Base-by-base conservation (phyloP, 73 alveolate species). In the Diophrys appendiculata region DNA sequence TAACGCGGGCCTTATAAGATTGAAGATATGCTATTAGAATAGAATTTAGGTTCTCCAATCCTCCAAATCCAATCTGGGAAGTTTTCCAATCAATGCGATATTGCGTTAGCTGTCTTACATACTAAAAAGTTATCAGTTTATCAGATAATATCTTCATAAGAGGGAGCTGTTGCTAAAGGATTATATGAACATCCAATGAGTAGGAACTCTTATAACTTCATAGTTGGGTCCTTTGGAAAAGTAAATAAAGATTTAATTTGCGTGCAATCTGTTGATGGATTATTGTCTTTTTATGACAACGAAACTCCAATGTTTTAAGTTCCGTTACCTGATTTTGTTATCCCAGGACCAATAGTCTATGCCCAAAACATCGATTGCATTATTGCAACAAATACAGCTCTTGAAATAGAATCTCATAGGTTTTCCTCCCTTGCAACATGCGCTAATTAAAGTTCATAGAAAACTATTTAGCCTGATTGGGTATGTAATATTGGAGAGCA, bases 261-360 rank as follows among this genome's bases (percentile, higher is more conserved):
- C 54, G 94, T 91, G 31, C 95, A 91, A 86, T 86, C 93, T 29
- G 91, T 90, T n/a, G 96, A 90, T 72, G 96, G 96, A 22, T 82
- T 92, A 33, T 64, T 90, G 34, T 82, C 72, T 52, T 86, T 90
- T 80, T 80, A 77, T 34, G 92, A 90, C 29, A 84, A 86, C 52
- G 96, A 90, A 35, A 73, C 54, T 55, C 24, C 73, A 22, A 60
- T 80, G 22, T 86, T 86, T 56, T 64, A 86, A 56, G 71, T 86
- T 1, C 69, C 74, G 52, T 77, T 90, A 0, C 94, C 96, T 28
- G 91, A 90, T 43, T 90, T 80, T 60, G 65, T 80, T n/a, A 77
- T 91, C 74, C 97, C 97, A 26, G 97, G 97, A 31, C 97, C 97
- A 32, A 60, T 91, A 25, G 64, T 88, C 81, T 91, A 88, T 80